These are phyloP conservation scores for Artemisia argyi DNA, from an alignment of 129 eudicot genomes.

Conservation along the genomic window DNA sequence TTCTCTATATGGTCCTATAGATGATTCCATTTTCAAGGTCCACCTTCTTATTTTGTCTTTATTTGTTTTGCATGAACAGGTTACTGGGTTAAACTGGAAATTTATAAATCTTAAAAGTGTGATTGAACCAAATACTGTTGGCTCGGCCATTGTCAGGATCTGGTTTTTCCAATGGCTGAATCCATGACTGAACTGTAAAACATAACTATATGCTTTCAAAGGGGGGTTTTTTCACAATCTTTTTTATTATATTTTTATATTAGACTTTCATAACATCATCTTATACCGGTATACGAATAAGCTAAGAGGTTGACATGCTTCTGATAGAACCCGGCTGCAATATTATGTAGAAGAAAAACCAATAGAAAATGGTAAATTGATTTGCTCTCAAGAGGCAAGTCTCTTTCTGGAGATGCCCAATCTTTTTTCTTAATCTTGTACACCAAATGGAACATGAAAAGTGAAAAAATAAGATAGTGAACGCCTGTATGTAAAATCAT, in stretches of 20 bases:
- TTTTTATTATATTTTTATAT: not conserved
- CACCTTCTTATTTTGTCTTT: not conserved
- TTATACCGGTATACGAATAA: not conserved
- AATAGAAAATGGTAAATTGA: no score
- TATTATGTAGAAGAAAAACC: no score
- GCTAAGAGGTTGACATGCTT: not conserved
- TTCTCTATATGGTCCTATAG: conserved; percentile 38
- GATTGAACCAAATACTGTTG: not conserved
- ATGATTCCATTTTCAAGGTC: conserved; percentile 75
- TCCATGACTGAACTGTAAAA: not conserved
- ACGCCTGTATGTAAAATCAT: no score
- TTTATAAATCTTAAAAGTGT: not conserved
- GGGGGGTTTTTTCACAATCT: not conserved
- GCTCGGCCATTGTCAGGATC: not conserved
- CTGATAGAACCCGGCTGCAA: no score
- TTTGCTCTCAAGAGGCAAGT: no score
- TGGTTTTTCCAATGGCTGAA: not conserved
- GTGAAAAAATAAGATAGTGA: no score
- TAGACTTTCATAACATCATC: not conserved
- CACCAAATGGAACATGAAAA: no score
- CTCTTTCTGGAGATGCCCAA: no score
- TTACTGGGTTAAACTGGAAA: not conserved
- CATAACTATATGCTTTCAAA: not conserved
- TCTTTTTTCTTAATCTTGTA: no score
- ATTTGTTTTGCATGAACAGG: not conserved